These are phyloP conservation scores for Mortierella sp. DNA, from an alignment of 371 early-diverging fungal genomes.

Conservation along the genomic window DNA sequence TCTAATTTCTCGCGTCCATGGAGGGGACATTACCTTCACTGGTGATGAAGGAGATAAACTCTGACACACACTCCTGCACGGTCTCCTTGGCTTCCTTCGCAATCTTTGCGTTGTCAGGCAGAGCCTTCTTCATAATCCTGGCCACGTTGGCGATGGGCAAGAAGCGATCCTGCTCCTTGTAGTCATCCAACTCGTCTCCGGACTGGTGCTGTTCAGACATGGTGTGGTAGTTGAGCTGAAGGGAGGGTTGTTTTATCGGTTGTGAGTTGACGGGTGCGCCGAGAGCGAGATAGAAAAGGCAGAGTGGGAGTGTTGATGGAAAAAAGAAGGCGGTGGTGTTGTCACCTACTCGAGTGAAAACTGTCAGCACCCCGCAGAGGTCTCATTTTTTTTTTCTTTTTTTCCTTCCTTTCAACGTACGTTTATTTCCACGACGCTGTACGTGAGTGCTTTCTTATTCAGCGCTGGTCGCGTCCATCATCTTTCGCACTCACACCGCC, in stretches of 20 bases:
- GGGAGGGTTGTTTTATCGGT: neutral
- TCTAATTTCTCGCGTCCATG: too few relatives aligned
- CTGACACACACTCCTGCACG: constrained; percentile 99
- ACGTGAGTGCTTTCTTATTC: neutral
- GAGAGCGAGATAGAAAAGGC: neutral
- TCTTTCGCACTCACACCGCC: neutral
- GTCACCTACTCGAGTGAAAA: neutral
- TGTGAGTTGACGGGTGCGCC: neutral
- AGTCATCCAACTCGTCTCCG: constrained; percentile 66
- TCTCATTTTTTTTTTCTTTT: constrained; percentile 10
- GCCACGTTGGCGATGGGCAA: constrained; percentile 96
- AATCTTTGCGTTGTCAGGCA: constrained; percentile 99
- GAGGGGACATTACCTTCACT: constrained; percentile 79
- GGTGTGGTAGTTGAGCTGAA: neutral
- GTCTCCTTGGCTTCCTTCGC: constrained; percentile 99
- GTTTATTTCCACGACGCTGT: neutral
- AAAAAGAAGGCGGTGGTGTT: neutral
- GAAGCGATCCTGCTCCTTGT: constrained; percentile 97
- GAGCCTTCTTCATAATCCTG: constrained; percentile 98
- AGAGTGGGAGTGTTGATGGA: neutral
- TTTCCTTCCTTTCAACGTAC: neutral
- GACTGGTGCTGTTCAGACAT: constrained; percentile 58
- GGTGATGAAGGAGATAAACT: constrained; percentile 99
- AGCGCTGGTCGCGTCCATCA: neutral
- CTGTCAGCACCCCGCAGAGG: constrained; percentile 4